Base-by-base conservation (phyloP, 2,329 filamentous ascomycete genomes). In the Pseudopithomyces maydicus region DNA sequence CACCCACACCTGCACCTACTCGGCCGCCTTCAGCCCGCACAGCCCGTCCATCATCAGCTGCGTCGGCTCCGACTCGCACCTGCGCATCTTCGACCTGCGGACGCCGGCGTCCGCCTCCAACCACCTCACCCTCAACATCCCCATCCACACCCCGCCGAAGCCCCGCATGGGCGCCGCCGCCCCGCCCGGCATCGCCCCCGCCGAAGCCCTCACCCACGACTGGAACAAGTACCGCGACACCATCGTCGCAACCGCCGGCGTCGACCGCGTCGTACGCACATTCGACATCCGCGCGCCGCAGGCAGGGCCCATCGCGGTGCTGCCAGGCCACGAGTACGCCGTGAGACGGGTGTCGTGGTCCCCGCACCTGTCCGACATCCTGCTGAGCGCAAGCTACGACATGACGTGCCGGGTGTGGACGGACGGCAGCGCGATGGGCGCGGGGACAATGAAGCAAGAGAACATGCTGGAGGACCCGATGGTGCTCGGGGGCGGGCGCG, bases 201-300 rank as follows among this genome's bases (percentile, higher is more conserved):
- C 87, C 10, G 95, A 99, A 80, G 87, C 91, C 36, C 84, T 99
- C 32, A 97, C 93, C 0, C 95, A 98, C 77, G 95, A 99, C 77
- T 99, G 95, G 95, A 99, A 99, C 80, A 99, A 99, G 78, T 99
- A 99, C 78, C 86, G 90, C 38, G 87, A 92, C 64, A 89, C 88
- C 0, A 82, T 97, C 23, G 81, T 99, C 53, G 95, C 95, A 0
- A 92, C 92, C 0, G 95, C 87, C 1, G 94, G 95, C 53, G 95
- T 98, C 3, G 95, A 99, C 75, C 85, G 90, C 52, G 80, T 89
- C 17, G 88, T 99, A 58, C 88, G 95, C 46, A 95, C 90, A 0
- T 98, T 98, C 70, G 95, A 99, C 75, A 88, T 97, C 44, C 84
- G 95, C 42, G 89, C 87, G 67, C 90, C 91, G 0, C 79, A 82